Evolutionary conservation across 1,139 yeast species (phyloP), one percentile per base, ranked within the genome.

Genomic region (Protomyces lactucae-debilis): DNA sequence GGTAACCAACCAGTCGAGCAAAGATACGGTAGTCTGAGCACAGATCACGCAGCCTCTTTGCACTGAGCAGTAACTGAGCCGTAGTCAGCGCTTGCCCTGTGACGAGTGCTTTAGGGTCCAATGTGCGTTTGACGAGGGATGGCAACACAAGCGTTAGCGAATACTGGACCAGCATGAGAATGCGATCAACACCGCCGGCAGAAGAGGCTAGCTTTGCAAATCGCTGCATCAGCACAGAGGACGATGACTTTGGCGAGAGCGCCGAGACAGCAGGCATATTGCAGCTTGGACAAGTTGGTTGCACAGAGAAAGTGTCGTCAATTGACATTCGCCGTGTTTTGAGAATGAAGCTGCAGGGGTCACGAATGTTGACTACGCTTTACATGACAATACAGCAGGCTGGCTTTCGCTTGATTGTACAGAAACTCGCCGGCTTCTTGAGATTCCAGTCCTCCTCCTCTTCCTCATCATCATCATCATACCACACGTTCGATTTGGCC

Each of bases 151-250:
- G 59, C 3, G 59, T 60, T 10, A 60, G 59, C 5, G 64, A 36
- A n/a, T 60, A 60, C 40, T 60, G 64, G 12, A 60, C 59, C 28
- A 60, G 45, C 64, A 60, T 60, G 43, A 54, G 39, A 16, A 60
- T 39, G 6, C 59, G 32, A 28, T 60, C 64, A 3, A 55, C 8
- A 18, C 63, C 63, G 37, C 57, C 53, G n/a, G 57, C 40, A 10
- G 63, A 28, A 18, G 63, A 39, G 12, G 57, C 63, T 12, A 59
- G 52, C 53, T 35, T 52, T 2, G 63, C 63, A 32, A 59, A 21
- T 9, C 63, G 56, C 14, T 48, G 57, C 18, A 59, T 48, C 16
- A 59, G 39, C 18, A 51, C 37, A 18, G 63, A 39, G 4, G 57
- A 25, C 32, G 28, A 39, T 23, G 43, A 37, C 8, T 55, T 52